Conservation (phyloP, 495 filamentous ascomycete genomes). For the Tuber magnatum region DNA sequence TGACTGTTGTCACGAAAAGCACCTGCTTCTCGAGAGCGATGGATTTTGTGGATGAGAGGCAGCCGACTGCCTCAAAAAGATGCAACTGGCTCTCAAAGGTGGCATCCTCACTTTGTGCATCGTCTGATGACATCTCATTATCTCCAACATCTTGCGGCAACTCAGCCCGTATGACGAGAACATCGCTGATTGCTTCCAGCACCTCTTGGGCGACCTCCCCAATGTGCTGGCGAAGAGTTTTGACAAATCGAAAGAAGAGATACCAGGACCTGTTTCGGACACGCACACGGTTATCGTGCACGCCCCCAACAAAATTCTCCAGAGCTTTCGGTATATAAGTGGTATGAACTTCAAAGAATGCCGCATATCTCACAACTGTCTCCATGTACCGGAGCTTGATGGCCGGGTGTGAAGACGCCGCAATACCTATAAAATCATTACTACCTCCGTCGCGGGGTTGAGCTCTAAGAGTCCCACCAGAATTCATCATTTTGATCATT, state of each 20-base stretch:
- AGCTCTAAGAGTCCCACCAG: constrained; percentile 52
- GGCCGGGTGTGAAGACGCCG: constrained; percentile 77
- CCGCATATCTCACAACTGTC: constrained; percentile 83
- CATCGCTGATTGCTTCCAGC: constrained; percentile 78
- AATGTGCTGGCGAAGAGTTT: constrained; percentile 70
- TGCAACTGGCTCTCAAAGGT: constrained; percentile 85
- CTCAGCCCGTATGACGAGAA: constrained; percentile 85
- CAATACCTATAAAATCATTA: constrained; percentile 55
- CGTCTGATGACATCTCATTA: constrained; percentile 89
- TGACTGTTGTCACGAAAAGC: constrained; percentile 72
- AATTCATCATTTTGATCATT: constrained; percentile 92
- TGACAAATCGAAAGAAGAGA: constrained; percentile 87
- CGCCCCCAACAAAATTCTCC: constrained; percentile 84
- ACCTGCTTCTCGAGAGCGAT: constrained; percentile 76
- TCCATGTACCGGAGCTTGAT: constrained; percentile 97
- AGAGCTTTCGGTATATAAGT: constrained; percentile 72
- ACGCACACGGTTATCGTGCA: constrained; percentile 75
- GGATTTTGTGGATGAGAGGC: constrained; percentile 68
- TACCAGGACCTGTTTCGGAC: constrained; percentile 93
- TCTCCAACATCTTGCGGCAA: constrained; percentile 66
- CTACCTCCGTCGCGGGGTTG: constrained; percentile 14
- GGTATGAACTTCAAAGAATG: constrained; percentile 81
- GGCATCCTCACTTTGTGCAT: constrained; percentile 78
- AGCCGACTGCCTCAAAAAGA: constrained; percentile 89
- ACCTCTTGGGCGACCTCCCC: constrained; percentile 83